Percentiles rank a stretch among this genome's conserved stretches.
These are phyloP conservation scores for Gossypium australe DNA, from an alignment of 345 rosid genomes.

Conservation along the genomic window DNA sequence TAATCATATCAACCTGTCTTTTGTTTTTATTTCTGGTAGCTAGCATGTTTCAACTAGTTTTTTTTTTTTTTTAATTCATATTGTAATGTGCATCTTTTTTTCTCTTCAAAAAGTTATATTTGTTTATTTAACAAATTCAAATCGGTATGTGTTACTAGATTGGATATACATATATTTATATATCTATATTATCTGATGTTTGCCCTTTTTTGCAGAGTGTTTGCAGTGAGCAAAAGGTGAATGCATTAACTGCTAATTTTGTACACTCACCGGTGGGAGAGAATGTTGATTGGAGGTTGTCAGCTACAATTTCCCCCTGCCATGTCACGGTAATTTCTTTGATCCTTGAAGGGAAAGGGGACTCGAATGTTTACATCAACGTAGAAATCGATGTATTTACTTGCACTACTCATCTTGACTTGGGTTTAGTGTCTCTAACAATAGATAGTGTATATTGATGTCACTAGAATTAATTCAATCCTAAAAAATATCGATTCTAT, in stretches of 20 bases:
- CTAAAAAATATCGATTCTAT: too few species aligned
- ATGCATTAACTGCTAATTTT: constrained; percentile 89
- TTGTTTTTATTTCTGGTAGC: background rate
- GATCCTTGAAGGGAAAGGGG: constrained; percentile 6
- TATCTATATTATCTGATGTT: constrained; percentile 1
- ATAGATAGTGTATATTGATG: background rate
- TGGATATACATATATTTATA: background rate
- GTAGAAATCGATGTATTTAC: background rate
- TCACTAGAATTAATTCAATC: too few species aligned
- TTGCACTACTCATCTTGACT: background rate
- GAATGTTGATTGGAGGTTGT: constrained; percentile 88
- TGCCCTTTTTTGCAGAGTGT: constrained; percentile 65
- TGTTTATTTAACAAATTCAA: background rate
- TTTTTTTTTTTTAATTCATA: background rate
- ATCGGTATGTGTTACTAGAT: background rate
- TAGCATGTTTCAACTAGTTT: background rate
- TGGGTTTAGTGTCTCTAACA: background rate
- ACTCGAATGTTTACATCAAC: background rate
- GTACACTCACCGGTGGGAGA: constrained; percentile 78
- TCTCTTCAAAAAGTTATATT: background rate
- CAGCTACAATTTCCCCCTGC: constrained; percentile 94
- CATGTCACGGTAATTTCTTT: constrained; percentile 79
- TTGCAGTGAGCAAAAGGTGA: constrained; percentile 77
- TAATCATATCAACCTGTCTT: background rate
- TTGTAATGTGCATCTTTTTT: background rate